A percentile compares a stretch with the other conserved stretches of the same genome.
Evolutionary conservation across 495 filamentous ascomycete species (phyloP).

Genomic region (Tuber borchii): DNA sequence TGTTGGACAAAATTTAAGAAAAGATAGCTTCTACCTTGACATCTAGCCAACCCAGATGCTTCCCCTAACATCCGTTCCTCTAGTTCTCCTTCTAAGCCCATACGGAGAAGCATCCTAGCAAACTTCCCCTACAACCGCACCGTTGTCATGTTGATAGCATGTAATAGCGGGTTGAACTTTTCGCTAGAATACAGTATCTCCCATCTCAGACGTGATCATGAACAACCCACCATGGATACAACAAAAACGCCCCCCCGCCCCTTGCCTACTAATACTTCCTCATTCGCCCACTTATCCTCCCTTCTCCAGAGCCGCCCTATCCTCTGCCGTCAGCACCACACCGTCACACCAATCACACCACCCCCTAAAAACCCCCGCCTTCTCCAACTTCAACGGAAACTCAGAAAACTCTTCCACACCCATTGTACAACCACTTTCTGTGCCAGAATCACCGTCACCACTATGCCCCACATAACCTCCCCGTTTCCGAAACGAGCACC

Average conservation of each 20-base stretch:
- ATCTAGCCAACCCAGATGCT: not conserved
- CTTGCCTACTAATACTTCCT: not conserved
- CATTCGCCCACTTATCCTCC: not conserved
- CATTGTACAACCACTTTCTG: slow-evolving; percentile 1
- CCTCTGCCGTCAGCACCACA: slow-evolving; percentile 20
- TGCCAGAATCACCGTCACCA: not conserved
- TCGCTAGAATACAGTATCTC: not conserved
- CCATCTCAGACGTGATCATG: not conserved
- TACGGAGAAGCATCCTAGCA: not conserved
- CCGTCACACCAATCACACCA: slow-evolving; percentile 33
- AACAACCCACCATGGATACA: not conserved
- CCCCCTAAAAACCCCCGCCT: slow-evolving; percentile 10
- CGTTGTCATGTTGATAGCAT: not conserved
- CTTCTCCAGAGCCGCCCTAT: slow-evolving; percentile 12
- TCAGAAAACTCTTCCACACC: not conserved
- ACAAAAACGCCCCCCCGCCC: not conserved
- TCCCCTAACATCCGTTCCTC: not conserved
- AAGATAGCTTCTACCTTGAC: not conserved
- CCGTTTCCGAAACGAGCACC: slow-evolving; percentile 11
- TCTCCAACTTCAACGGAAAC: not conserved
- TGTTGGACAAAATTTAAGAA: no score
- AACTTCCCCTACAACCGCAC: not conserved
- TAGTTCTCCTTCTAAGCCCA: not conserved
- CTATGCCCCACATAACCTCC: slow-evolving; percentile 7
- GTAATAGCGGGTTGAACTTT: not conserved